Base-by-base conservation (phyloP, 2,329 filamentous ascomycete genomes). In the Fusarium haematococcum region DNA sequence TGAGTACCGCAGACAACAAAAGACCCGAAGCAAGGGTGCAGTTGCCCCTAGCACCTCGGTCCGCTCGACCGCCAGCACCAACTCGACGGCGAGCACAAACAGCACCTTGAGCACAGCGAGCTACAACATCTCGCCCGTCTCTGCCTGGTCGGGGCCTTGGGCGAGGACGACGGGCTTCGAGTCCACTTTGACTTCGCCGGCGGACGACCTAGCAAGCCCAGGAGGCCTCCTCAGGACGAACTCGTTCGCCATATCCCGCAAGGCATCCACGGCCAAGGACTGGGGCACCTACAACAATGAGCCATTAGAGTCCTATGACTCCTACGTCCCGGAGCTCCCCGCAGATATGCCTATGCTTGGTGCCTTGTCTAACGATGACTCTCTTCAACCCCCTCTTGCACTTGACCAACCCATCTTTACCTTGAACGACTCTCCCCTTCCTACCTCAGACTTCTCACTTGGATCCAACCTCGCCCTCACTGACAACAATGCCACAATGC, bases 31-130 rank as follows among this genome's bases (percentile, higher is more conserved):
- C 77, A 87, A 84, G 74, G 79, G 71, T 33, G 59, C 81, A 45
- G 80, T 88, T 32, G 85, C 84, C 4, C 86, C 85, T 0, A 88
- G 85, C 77, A 85, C 84, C 7, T 88, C 86, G 10, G 84, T 88
- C 35, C 81, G 86, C 58, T 88, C 86, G 8, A 87, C 82, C 7
- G 80, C 83, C 13, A 83, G 80, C 63, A 84, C 81, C 76, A 76
- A 82, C 77, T 81, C 81, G 79, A 82, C 81, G 35, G 77, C 63
- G 30, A 83, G 79, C 63, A 83, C 81, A 77, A 75, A 82, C 70
- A 83, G 83, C 76, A 86, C 84, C 65, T 69, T 82, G 69, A 81
- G 81, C 81, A 81, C 80, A 56, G 78, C 82, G 65, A 82, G 83
- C 78, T 82, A 83, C 70, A 81, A 84, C 33, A 83, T 89, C 61